Conservation (phyloP, 2,329 filamentous ascomycete species). For the Talaromyces marneffei region DNA sequence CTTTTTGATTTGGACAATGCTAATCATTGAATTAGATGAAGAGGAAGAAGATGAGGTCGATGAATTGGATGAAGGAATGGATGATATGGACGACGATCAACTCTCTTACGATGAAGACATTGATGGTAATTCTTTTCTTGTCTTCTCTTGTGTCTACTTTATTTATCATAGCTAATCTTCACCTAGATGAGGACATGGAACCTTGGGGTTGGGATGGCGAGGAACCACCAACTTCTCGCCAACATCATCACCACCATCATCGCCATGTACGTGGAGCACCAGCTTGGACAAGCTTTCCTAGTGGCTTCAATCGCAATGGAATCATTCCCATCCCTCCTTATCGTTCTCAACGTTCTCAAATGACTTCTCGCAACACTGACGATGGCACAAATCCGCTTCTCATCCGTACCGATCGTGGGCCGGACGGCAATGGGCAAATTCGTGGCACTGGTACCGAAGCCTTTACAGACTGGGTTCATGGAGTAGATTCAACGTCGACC, state of each 20-base stretch:
- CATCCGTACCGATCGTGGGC: conserved; percentile 50
- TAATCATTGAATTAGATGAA: conserved; percentile 43
- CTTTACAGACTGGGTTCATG: conserved; percentile 50
- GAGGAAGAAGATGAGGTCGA: conserved; percentile 45
- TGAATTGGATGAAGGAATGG: conserved; percentile 32
- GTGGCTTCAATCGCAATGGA: conserved; percentile 49
- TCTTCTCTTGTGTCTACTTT: conserved; percentile 21
- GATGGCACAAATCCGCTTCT: conserved; percentile 85
- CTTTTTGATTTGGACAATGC: conserved; percentile 37
- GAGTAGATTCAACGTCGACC: conserved; percentile 43
- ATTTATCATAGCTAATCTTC: conserved; percentile 23
- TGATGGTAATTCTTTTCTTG: conserved; percentile 24
- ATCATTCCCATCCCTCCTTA: conserved; percentile 39
- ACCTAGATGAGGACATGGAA: conserved; percentile 34
- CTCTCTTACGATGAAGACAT: conserved; percentile 36
- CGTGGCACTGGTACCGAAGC: conserved; percentile 35
- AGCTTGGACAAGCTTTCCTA: conserved; percentile 60
- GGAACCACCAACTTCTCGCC: conserved; percentile 45
- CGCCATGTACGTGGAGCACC: conserved; percentile 52
- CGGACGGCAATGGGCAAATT: conserved; percentile 30
- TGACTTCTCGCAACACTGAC: conserved; percentile 56
- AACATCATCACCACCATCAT: conserved; percentile 31
- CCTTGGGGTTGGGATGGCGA: conserved; percentile 49
- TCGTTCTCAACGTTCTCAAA: conserved; percentile 39
- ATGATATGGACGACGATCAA: conserved; percentile 42